Percentiles rank a stretch among this genome's conserved stretches.
Evolutionary conservation across 768 basidiomycete species (phyloP).

Genomic region (Serendipita vermifera): DNA sequence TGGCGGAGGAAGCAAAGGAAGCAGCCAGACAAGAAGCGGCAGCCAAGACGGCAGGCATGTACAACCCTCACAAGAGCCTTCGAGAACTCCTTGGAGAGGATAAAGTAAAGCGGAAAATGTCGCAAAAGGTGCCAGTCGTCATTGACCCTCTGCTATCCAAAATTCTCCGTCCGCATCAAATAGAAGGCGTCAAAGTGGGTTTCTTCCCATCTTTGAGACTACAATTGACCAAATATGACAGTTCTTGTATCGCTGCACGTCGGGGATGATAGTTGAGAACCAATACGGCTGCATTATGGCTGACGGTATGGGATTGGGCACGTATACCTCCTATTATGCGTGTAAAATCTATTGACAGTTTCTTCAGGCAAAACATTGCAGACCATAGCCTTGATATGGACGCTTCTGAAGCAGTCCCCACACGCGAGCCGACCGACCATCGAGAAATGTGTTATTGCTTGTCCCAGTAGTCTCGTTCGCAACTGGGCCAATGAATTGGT

Average conservation of each 20-base stretch:
- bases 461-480: constrained; percentile 90
- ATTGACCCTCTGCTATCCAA: constrained; percentile 82
- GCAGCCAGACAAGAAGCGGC: constrained; percentile 48
- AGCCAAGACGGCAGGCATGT: constrained; percentile 60
- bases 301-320: constrained; percentile 92
- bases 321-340: constrained; percentile 15
- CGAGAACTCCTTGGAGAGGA: constrained; percentile 62
- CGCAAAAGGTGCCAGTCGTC: constrained; percentile 84
- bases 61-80: constrained; percentile 87
- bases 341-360: constrained; percentile 11
- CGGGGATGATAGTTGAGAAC: constrained; percentile 82
- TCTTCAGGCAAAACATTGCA: constrained; percentile 70
- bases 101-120: constrained; percentile 48
- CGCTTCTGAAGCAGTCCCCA: constrained; percentile 88
- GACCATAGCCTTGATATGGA: constrained; percentile 93
- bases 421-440: constrained; percentile 73
- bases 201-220: constrained; percentile 8
- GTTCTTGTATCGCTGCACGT: constrained; percentile 93
- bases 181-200: constrained; percentile 90
- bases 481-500: constrained; percentile 98
- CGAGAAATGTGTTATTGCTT: constrained; percentile 95
- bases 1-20: constrained; percentile 58
- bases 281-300: constrained; percentile 93
- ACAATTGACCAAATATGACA: constrained; percentile 22
- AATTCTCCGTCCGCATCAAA: constrained; percentile 90